Percentiles rank a stretch among this genome's conserved stretches.
Evolutionary conservation across 768 basidiomycete species (phyloP).

Genomic region (Mycena galericulata): DNA sequence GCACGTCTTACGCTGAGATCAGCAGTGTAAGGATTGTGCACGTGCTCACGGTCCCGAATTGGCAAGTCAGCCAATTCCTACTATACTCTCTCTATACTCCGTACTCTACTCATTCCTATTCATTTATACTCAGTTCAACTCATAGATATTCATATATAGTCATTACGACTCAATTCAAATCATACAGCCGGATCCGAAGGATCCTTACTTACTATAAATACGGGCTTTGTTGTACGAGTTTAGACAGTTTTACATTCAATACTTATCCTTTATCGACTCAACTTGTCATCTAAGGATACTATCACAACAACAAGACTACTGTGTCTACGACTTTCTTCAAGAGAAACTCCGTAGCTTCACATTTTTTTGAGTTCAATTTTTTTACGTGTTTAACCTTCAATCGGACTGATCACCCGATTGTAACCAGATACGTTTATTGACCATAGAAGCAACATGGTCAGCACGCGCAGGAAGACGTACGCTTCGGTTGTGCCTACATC

Average conservation of each 20-base stretch:
- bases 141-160: too few relatives aligned
- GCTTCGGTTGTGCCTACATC: neutral
- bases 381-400: neutral
- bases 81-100: neutral
- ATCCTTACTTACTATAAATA: neutral
- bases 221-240: neutral
- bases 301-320: neutral
- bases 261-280: neutral
- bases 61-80: neutral
- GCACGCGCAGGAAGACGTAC: slow-evolving; percentile 7
- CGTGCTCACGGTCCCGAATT: neutral
- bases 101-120: neutral
- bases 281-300: neutral
- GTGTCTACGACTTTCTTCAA: slow-evolving; percentile 2
- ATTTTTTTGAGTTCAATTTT: slow-evolving; percentile 4
- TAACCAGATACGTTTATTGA: neutral
- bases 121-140: neutral
- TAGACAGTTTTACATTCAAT: neutral
- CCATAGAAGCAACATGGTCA: neutral
- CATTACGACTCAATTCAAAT: neutral
- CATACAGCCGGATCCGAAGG: neutral
- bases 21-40: neutral
- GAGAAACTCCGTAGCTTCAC: neutral
- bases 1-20: too few relatives aligned
- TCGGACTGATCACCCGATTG: slow-evolving; percentile 24